Percentiles rank a stretch among this genome's conserved stretches.
Conservation (phyloP, 169 alveolate genomes). For the Plasmodium malariae region DNA sequence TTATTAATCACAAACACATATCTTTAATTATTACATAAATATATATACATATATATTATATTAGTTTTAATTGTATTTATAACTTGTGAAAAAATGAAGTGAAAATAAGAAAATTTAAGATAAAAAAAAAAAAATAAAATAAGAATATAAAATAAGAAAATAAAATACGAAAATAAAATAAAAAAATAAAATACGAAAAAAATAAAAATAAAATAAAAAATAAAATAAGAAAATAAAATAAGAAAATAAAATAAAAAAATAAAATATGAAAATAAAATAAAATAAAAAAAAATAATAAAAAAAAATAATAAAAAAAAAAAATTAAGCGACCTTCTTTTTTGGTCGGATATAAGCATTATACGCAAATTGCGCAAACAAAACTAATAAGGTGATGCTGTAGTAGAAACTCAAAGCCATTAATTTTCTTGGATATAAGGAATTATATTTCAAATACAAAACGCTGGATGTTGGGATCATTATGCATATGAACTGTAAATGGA, state of each 20-base stretch:
- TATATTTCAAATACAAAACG: slow-evolving; percentile 47
- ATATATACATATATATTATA: no score
- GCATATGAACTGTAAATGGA: slow-evolving; percentile 36
- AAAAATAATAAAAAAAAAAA: not conserved
- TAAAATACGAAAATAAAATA: no score
- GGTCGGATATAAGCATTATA: slow-evolving; percentile 67
- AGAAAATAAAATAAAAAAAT: no score
- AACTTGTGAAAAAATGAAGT: not conserved
- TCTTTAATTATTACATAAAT: slow-evolving; percentile 32
- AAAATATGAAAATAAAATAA: not conserved
- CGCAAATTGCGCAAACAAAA: slow-evolving; percentile 78
- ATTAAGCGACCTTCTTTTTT: slow-evolving; percentile 43
- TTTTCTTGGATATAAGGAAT: slow-evolving; percentile 72
- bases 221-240: no score
- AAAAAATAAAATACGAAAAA: no score
- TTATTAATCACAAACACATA: slow-evolving; percentile 1
- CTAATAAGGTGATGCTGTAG: slow-evolving; percentile 75
- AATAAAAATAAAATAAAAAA: no score
- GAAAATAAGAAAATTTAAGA: not conserved
- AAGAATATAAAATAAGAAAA: not conserved
- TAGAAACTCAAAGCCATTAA: slow-evolving; percentile 67
- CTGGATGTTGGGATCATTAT: slow-evolving; percentile 48
- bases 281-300: no score
- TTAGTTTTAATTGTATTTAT: no score
- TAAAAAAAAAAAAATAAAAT: not conserved